These are phyloP conservation scores for Vicia faba DNA, from an alignment of 306 rosid genomes.

Conservation along the genomic window DNA sequence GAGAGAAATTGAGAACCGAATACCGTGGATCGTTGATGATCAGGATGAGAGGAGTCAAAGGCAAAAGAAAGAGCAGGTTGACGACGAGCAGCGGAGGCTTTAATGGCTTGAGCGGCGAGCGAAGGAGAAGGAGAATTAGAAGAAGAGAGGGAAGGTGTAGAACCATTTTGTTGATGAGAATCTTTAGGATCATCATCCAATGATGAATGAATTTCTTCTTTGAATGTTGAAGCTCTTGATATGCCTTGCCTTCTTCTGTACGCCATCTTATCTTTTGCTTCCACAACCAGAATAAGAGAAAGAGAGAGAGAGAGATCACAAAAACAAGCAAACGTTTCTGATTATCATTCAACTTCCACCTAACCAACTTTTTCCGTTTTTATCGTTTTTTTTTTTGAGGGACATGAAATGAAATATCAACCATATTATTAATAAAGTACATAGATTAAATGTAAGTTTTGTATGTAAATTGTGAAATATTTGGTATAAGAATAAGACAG, in stretches of 20 bases:
- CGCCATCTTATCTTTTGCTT: constrained; percentile 55
- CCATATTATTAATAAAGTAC: constrained; percentile 5
- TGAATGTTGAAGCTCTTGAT: constrained; percentile 73
- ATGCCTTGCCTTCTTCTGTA: constrained; percentile 86
- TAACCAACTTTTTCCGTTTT: constrained; percentile 45
- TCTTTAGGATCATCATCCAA: constrained; percentile 10
- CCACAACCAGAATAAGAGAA: neutral
- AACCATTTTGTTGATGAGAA: constrained; percentile 16
- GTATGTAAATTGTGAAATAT: neutral
- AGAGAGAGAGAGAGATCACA: constrained; percentile 21
- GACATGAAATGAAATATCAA: constrained; percentile 29
- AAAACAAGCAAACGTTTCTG: constrained; percentile 7
- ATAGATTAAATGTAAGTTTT: neutral
- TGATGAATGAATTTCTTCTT: constrained; percentile 63
- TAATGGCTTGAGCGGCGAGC: constrained; percentile 79
- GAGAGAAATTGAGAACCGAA: too few relatives aligned
- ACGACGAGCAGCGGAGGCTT: constrained; percentile 60
- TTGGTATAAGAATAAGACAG: neutral
- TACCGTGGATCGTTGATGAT: constrained; percentile 64
- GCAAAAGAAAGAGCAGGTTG: constrained; percentile 56
- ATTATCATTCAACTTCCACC: constrained; percentile 36
- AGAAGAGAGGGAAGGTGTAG: constrained; percentile 19
- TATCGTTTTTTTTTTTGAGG: neutral
- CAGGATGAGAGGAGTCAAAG: constrained; percentile 33
- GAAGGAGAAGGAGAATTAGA: constrained; percentile 49